Base-by-base conservation (phyloP, 1,139 yeast species). In the Taphrina pruni region DNA sequence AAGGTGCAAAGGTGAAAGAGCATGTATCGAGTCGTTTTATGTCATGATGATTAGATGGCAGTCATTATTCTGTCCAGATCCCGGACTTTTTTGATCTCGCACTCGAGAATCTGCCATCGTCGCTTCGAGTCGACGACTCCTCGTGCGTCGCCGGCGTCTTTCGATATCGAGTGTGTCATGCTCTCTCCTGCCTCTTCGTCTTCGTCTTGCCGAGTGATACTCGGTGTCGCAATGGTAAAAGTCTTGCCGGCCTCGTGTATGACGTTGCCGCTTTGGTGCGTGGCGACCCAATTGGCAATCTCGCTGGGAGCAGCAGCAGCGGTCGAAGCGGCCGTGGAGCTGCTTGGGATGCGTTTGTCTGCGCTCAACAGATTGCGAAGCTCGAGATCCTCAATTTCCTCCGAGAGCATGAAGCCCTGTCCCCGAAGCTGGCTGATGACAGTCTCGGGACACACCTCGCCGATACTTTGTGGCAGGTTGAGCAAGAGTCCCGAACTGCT, bases 401-500 rank as follows among this genome's bases (percentile, higher is more conserved):
- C 50, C 9, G 60, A 56, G 2, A 56, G 50, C 60, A 39, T 38
- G 60, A 56, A 56, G 3, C 60, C 60, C 21, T 56, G 60, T 9
- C 50, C 50, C 9, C 60, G 9, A 14, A 56, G 50, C 36, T 56
- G 60, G 17, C 60, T 56, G 35, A 56, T 56, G 38, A 56, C 50
- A 7, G 50, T 38, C 60, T 56, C 60, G 1, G 60, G 60, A 39
- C 60, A 56, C 43, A 56, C 60, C 36, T 56, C 60, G 20, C 60
- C 50, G 38, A 56, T 14, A 17, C 39, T 56, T 11, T 56, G 48
- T 12, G 60, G 60, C 50, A 56, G 36, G 38, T 56, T 56, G 43
- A 56, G 41, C 17, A 56, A 20, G 50, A 56, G 60, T 17, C 60
- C 60, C 11, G 60, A 39, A 41, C 21, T 56, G 36, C 50, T 12